A percentile compares a stretch with the other conserved stretches of the same genome.
Evolutionary conservation across 1,284 basidiomycete species (phyloP).

Genomic region (Mycena sp.): DNA sequence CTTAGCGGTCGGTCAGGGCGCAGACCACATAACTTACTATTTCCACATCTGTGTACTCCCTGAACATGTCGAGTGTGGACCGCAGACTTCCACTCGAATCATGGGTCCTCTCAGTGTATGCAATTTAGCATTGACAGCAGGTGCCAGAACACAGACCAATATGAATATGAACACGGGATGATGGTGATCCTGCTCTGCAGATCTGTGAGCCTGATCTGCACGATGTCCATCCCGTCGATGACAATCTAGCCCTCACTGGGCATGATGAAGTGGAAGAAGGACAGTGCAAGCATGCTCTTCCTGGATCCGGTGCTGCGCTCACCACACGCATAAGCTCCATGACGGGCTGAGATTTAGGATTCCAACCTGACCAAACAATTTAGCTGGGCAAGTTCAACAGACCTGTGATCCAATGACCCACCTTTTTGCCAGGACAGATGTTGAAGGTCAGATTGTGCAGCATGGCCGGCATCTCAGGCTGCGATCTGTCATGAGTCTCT

Average conservation of each 20-base stretch:
- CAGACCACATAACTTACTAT: too few species aligned
- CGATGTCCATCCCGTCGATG: conserved; percentile 92
- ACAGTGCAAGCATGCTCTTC: conserved; percentile 6
- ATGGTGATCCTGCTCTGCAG: conserved; percentile 88
- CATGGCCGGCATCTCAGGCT: conserved; percentile 24
- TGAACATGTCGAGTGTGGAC: conserved; percentile 89
- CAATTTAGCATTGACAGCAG: background rate
- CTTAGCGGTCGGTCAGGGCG: too few species aligned
- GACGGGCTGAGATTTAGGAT: too few species aligned
- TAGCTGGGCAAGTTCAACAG: background rate
- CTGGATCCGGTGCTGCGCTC: conserved; percentile 34
- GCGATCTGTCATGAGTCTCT: conserved; percentile 8
- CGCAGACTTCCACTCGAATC: conserved; percentile 88
- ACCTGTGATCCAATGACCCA: background rate
- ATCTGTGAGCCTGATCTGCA: conserved; percentile 85
- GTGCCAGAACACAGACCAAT: too few species aligned
- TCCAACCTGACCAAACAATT: conserved; percentile 26
- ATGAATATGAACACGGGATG: conserved; percentile 82
- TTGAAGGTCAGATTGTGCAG: conserved; percentile 28
- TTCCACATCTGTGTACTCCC: conserved; percentile 86
- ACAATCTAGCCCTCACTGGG: conserved; percentile 83
- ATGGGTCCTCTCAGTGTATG: conserved; percentile 86
- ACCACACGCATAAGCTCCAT: too few species aligned
- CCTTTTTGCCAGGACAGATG: conserved; percentile 33
- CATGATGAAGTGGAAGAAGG: conserved; percentile 45